Conservation (phyloP, 345 rosid species). For the Eucalyptus albens region DNA sequence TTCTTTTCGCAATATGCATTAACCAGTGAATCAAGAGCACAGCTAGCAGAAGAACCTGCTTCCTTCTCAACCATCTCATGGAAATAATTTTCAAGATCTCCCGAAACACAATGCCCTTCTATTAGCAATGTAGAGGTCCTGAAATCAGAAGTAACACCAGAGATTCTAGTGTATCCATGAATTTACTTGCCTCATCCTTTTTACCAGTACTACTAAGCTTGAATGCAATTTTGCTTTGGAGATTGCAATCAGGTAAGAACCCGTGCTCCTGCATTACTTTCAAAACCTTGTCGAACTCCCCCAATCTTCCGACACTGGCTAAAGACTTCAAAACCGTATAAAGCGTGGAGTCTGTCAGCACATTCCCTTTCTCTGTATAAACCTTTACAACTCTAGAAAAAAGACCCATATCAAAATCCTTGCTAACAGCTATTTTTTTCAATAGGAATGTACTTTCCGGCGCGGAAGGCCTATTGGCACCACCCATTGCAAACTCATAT, state of each 20-base stretch:
- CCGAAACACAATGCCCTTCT: conserved; percentile 62
- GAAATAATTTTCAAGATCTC: conserved; percentile 52
- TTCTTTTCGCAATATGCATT: conserved; percentile 47
- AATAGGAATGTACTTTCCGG: conserved; percentile 40
- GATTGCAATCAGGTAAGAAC: conserved; percentile 20
- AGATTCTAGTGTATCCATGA: conserved; percentile 34
- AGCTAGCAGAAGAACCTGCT: conserved; percentile 23
- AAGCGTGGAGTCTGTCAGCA: conserved; percentile 44
- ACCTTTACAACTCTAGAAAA: conserved; percentile 49
- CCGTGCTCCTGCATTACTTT: conserved; percentile 51
- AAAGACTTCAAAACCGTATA: conserved; percentile 56
- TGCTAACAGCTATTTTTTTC: conserved; percentile 47
- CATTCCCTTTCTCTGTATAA: conserved; percentile 37
- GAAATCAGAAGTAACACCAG: conserved; percentile 34
- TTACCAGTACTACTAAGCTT: conserved; percentile 42
- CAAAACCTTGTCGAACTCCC: conserved; percentile 43
- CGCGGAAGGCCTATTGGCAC: conserved; percentile 42
- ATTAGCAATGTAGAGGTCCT: conserved; percentile 48
- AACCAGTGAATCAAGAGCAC: conserved; percentile 54
- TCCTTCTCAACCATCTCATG: conserved; percentile 34
- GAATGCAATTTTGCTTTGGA: conserved; percentile 46
- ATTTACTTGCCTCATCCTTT: conserved; percentile 33
- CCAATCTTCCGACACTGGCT: conserved; percentile 43
- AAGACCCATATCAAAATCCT: conserved; percentile 47
- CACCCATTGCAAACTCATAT: conserved; percentile 61